These are phyloP conservation scores for Sporothrix curviconia DNA, from an alignment of 2,329 filamentous ascomycete species.

Conservation along the genomic window DNA sequence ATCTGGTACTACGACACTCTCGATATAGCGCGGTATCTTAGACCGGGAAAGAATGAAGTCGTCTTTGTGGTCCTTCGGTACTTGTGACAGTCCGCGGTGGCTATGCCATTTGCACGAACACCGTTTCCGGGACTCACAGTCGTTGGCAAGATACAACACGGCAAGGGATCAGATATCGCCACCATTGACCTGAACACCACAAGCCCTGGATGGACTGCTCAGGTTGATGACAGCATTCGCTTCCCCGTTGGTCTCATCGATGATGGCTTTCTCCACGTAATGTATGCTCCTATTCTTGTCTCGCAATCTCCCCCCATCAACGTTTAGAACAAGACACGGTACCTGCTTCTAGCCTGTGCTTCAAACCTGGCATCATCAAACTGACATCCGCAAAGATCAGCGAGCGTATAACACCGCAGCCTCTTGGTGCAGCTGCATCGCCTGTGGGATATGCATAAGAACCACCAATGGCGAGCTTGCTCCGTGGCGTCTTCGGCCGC, in stretches of 20 bases:
- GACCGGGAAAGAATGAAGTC: conserved; percentile 24
- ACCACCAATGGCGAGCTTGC: conserved; percentile 33
- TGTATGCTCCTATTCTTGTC: neutral
- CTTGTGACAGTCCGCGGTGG: conserved; percentile 22
- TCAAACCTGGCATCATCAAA: too few species aligned
- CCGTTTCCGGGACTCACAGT: conserved; percentile 25
- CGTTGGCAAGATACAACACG: conserved; percentile 19
- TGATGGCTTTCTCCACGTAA: conserved; percentile 36
- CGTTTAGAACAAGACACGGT: too few species aligned
- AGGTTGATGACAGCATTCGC: conserved; percentile 21
- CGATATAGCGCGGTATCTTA: conserved; percentile 25
- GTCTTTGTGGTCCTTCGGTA: conserved; percentile 26
- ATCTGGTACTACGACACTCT: conserved; percentile 31
- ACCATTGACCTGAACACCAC: conserved; percentile 14
- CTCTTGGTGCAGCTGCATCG: neutral
- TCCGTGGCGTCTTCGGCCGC: conserved; percentile 33
- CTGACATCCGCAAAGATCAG: conserved; percentile 20
- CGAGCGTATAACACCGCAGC: conserved; percentile 18
- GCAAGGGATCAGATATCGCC: neutral
- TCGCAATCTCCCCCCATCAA: too few species aligned
- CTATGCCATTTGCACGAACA: conserved; percentile 28
- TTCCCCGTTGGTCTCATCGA: conserved; percentile 28
- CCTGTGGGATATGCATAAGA: conserved; percentile 26
- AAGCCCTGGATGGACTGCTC: conserved; percentile 21
- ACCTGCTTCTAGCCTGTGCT: too few species aligned